phyloP scores from a whole-genome alignment of 352 stramenopile genomes.

The Globisporangium irregulare region DNA sequence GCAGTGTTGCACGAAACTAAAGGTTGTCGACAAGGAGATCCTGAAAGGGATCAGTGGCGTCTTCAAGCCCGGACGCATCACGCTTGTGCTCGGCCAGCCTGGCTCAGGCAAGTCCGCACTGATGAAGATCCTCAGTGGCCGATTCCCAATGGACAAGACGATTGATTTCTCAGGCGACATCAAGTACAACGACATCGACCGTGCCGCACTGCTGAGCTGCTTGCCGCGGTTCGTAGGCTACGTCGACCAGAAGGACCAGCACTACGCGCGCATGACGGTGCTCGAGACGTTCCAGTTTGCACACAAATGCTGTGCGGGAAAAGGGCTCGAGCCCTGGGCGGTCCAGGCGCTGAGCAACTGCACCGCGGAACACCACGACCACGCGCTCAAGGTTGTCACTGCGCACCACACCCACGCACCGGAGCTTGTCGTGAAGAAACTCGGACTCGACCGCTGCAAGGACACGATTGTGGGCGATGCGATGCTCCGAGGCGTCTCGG shows the following conservation, averaged over 20 bases:
- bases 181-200: slow-evolving; percentile 38
- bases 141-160: slow-evolving; percentile 40
- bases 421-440: slow-evolving; percentile 30
- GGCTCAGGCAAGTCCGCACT: slow-evolving; percentile 44
- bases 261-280: slow-evolving; percentile 88
- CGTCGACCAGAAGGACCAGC: slow-evolving; percentile 72
- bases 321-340: slow-evolving; percentile 40
- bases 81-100: slow-evolving; percentile 24
- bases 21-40: slow-evolving; percentile 29
- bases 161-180: slow-evolving; percentile 41
- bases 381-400: slow-evolving; percentile 28
- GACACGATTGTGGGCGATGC: slow-evolving; percentile 62
- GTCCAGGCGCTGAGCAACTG: slow-evolving; percentile 37
- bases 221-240: slow-evolving; percentile 41
- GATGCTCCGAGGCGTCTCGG: slow-evolving; percentile 70
- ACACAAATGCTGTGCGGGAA: slow-evolving; percentile 62
- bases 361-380: slow-evolving; percentile 31
- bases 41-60: slow-evolving; percentile 22
- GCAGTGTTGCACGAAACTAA: slow-evolving; percentile 16
- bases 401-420: slow-evolving; percentile 37
- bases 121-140: slow-evolving; percentile 37
- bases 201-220: slow-evolving; percentile 19
- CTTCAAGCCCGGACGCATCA: slow-evolving; percentile 23
- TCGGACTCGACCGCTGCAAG: slow-evolving; percentile 49
- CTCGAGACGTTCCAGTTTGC: slow-evolving; percentile 93